Conservation (phyloP, 2,329 filamentous ascomycete genomes). For the Lecanicillium sp. region DNA sequence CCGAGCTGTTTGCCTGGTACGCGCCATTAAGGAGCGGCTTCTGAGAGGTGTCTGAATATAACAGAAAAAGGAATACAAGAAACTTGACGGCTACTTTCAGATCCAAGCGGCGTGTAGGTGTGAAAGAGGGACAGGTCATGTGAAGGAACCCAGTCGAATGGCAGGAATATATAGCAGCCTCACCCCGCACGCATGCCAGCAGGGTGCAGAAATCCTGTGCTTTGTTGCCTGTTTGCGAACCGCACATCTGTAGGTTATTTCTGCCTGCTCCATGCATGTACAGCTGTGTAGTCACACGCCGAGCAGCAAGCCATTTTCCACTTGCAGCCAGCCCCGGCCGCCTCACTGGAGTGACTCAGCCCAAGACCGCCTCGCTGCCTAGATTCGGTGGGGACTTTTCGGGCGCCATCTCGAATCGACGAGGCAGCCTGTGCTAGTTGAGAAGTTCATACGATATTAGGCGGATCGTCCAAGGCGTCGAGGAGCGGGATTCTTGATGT, state of each 20-base stretch:
- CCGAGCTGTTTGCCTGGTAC: slow-evolving; percentile 1
- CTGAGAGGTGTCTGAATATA: background rate
- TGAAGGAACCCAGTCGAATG: background rate
- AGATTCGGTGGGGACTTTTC: background rate
- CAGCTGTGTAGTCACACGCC: background rate
- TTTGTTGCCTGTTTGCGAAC: slow-evolving; percentile 5
- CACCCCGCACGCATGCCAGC: background rate
- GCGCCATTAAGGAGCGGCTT: background rate
- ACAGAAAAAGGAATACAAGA: no score
- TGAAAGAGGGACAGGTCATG: no score
- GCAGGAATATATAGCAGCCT: no score
- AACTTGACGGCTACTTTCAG: no score
- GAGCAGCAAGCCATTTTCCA: no score
- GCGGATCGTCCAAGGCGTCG: background rate
- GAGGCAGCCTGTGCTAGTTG: no score
- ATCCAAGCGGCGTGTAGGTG: no score
- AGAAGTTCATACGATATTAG: no score
- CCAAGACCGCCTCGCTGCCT: slow-evolving; percentile 5
- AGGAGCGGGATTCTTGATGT: no score
- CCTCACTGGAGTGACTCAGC: slow-evolving; percentile 5
- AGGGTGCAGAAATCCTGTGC: background rate
- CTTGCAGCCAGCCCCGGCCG: background rate
- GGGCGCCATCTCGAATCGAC: background rate
- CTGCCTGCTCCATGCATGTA: slow-evolving; percentile 1
- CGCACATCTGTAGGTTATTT: background rate